phyloP scores from a whole-genome alignment of 2,329 filamentous ascomycete genomes.

The Beauveria caledonica region DNA sequence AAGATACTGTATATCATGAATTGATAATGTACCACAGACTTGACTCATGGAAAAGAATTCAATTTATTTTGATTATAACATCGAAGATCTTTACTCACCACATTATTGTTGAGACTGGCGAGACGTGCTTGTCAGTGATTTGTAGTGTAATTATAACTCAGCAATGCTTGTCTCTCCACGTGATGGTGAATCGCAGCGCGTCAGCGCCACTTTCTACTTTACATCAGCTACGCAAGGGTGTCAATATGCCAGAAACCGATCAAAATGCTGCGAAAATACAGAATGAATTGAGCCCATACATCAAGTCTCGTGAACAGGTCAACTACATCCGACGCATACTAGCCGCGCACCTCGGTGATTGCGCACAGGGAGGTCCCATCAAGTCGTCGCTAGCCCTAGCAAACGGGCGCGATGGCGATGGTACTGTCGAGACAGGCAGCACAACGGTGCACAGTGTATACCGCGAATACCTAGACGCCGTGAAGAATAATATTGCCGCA shows the following conservation, averaged over 20 bases:
- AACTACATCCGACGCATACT: conserved; percentile 48
- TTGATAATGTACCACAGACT: background rate
- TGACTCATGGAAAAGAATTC: background rate
- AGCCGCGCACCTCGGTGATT: conserved; percentile 43
- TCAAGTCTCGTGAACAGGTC: conserved; percentile 50
- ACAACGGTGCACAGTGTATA: conserved; percentile 38
- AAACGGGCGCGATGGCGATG: conserved; percentile 24
- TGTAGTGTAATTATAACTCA: too few relatives aligned
- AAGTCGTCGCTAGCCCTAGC: conserved; percentile 41
- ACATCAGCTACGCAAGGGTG: background rate
- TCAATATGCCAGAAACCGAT: conserved; percentile 24
- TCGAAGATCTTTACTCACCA: too few relatives aligned
- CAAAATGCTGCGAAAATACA: conserved; percentile 31
- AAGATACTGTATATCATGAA: too few relatives aligned
- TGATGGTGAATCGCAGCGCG: background rate
- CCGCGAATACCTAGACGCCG: conserved; percentile 46
- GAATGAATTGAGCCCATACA: conserved; percentile 38
- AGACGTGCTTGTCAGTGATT: too few relatives aligned
- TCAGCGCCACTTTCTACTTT: background rate
- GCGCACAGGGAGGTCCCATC: conserved; percentile 31
- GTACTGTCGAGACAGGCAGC: conserved; percentile 18
- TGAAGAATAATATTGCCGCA: conserved; percentile 44
- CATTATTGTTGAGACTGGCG: background rate
- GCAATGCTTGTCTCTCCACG: background rate
- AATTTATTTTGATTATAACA: too few relatives aligned